Base-by-base conservation (phyloP, 768 basidiomycete species). In the Daedalea quercina region DNA sequence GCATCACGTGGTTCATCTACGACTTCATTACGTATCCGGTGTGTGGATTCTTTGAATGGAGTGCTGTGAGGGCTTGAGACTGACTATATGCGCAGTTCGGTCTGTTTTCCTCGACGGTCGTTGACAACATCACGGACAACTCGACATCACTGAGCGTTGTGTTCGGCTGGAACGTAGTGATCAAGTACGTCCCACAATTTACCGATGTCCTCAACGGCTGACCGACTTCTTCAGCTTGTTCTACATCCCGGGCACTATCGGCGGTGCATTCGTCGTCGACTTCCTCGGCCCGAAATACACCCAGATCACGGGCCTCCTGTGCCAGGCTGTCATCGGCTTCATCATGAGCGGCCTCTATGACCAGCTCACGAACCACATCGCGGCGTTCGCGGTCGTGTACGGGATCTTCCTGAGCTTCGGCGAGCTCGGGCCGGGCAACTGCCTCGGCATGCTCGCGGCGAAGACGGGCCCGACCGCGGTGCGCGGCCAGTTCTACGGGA, bases 351-450 rank as follows among this genome's bases (percentile, higher is more conserved):
- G 90, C 1, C 70, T 82, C 19, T 96, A 94, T 69, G 61, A 55
- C 23, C 70, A 74, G 69, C 72, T 93, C 50, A 77, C 77, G 12
- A 61, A 71, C 3, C 74, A 89, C 55, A 76, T 91, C 48, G 88
- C 69, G n/a, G 89, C 75, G 7, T 93, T 90, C 56, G 85, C 88
- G 26, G 85, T 84, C 7, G 53, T 40, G 1, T 95, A 96, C 60
- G 94, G 94, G 13, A 81, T 96, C 46, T 96, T 96, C 79, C 65
- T 94, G 61, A 84, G 81, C 62, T 85, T 93, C 51, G 94, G 94
- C 44, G 94, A 95, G 70, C 71, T 92, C 24, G 90, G 86, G 26
- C 90, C 93, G 6, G 93, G 93, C 35, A 92, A 94, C 69, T 85
- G 82, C 57, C 73, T 92, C 44, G 92, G 91, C 56, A 73, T 97